Percentiles rank a stretch among this genome's conserved stretches.
Conservation (phyloP, 2,329 filamentous ascomycete genomes). For the Scytalidium lignicola region DNA sequence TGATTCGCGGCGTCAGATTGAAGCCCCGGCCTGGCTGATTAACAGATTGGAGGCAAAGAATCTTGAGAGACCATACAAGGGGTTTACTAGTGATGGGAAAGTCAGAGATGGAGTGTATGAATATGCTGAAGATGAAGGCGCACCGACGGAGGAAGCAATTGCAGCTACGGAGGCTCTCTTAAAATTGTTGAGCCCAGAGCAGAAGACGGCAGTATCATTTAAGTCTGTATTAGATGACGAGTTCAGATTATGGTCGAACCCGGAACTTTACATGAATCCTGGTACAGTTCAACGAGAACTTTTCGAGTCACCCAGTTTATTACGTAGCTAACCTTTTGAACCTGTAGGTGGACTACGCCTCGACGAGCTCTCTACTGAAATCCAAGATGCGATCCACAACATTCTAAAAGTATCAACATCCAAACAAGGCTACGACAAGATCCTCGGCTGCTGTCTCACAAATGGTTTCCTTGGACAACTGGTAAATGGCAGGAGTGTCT, state of each 20-base stretch:
- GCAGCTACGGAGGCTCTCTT: conserved; percentile 12
- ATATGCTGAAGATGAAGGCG: conserved; percentile 24
- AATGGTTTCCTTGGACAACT: conserved; percentile 24
- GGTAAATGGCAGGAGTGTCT: conserved; percentile 22
- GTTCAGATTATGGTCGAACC: conserved; percentile 26
- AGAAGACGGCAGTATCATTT: conserved; percentile 18
- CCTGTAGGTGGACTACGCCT: conserved; percentile 20
- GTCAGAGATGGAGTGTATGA: conserved; percentile 19
- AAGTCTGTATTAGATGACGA: conserved; percentile 22
- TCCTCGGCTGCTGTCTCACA: conserved; percentile 21
- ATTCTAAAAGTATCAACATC: conserved; percentile 22
- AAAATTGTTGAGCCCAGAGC: conserved; percentile 13
- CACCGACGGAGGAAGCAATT: conserved; percentile 20
- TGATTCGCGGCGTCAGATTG: conserved; percentile 24
- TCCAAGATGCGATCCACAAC: conserved; percentile 19
- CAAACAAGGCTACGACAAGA: conserved; percentile 20
- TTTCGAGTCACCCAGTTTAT: too few relatives aligned
- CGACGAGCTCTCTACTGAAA: conserved; percentile 17
- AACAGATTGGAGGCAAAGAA: conserved; percentile 24
- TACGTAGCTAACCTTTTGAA: not conserved
- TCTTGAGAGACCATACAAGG: conserved; percentile 24
- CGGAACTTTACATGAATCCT: conserved; percentile 25
- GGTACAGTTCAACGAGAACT: too few relatives aligned
- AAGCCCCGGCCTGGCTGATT: conserved; percentile 26
- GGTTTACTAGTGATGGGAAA: conserved; percentile 25